Evolutionary conservation across 768 basidiomycete genomes (phyloP), one percentile per base, ranked within the genome.

Genomic region (Vishniacozyma victoriae): DNA sequence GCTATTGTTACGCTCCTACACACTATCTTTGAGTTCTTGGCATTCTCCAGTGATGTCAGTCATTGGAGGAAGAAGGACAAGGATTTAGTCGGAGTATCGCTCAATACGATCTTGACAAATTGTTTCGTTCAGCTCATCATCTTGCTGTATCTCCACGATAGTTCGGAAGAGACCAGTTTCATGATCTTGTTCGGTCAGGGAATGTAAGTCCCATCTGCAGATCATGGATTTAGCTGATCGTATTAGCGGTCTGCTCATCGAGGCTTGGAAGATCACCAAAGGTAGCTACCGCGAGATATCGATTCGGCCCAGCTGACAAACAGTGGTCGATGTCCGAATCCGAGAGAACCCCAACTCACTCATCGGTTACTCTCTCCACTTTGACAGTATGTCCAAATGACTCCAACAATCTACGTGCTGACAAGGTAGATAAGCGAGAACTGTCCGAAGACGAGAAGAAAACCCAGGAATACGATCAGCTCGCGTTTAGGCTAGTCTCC

Each of bases 371-470:
- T 78, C 76, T 68, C 59, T 97, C 50, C 78, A 82, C 31, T 82
- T 97, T 62, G 86, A 82, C 75, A 87, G 88, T 86, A 69, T 50
- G 75, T 48, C 13, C 54, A 44, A 50, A 45, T 33, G 29, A 33
- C n/a, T 33, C 29, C n/a, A 33, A 9, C 29, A n/a, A n/a, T n/a
- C n/a, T n/a, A n/a, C n/a, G n/a, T n/a, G n/a, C n/a, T n/a, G n/a
- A n/a, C n/a, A n/a, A 11, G 44, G 42, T 49, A 77, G 95, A 97
- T 76, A 97, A 96, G 72, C 91, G 97, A 66, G 84, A 91, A 43
- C 78, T 96, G n/a, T 86, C 78, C 55, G 92, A 95, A 64, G 92
- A 96, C 64, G 95, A 99, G 75, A 91, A 86, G 77, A 92, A 86
- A 74, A 96, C 93, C 9, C 91, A 96, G 71, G 90, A 96, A 83